These are phyloP conservation scores for Schizonepeta tenuifolia DNA, from an alignment of 257 asterid genomes.

Conservation along the genomic window DNA sequence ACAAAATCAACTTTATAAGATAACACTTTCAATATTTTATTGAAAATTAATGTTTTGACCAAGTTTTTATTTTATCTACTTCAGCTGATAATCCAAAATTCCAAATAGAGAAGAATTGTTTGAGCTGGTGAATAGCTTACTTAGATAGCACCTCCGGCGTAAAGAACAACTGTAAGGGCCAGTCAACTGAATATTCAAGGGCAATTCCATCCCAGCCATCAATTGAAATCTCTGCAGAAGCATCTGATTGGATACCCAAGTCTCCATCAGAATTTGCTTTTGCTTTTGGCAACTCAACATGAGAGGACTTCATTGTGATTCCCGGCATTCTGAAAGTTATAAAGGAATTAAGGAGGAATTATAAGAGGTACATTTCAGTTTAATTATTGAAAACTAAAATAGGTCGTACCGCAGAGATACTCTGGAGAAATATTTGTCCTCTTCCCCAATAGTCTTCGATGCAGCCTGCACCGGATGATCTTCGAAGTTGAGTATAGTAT, in stretches of 20 bases:
- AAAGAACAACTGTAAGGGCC: constrained; percentile 97
- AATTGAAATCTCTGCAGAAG: constrained; percentile 66
- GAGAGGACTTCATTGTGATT: constrained; percentile 67
- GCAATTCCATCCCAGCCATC: constrained; percentile 98
- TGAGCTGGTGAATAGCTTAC: constrained; percentile 55
- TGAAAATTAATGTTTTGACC: constrained; percentile 12
- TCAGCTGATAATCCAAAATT: constrained; percentile 20
- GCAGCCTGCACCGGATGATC: constrained; percentile 71
- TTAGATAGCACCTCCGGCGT: constrained; percentile 91
- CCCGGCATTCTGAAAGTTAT: constrained; percentile 74
- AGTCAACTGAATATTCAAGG: constrained; percentile 88
- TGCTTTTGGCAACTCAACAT: constrained; percentile 66
- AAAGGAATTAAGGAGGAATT: constrained; percentile 30
- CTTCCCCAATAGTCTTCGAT: constrained; percentile 90
- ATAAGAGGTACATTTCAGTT: constrained; percentile 12
- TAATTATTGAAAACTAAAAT: constrained; percentile 22
- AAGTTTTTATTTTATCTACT: constrained; percentile 5
- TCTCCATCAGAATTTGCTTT: constrained; percentile 72
- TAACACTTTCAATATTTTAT: constrained; percentile 19
- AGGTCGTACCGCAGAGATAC: constrained; percentile 75
- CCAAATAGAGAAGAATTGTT: constrained; percentile 3
- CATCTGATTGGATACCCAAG: constrained; percentile 54
- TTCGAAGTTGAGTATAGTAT: constrained; percentile 31
- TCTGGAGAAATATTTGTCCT: constrained; percentile 86
- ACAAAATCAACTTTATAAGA: constrained; percentile 24